phyloP scores from a whole-genome alignment of 768 basidiomycete genomes.

The Naganishia friedmannii region DNA sequence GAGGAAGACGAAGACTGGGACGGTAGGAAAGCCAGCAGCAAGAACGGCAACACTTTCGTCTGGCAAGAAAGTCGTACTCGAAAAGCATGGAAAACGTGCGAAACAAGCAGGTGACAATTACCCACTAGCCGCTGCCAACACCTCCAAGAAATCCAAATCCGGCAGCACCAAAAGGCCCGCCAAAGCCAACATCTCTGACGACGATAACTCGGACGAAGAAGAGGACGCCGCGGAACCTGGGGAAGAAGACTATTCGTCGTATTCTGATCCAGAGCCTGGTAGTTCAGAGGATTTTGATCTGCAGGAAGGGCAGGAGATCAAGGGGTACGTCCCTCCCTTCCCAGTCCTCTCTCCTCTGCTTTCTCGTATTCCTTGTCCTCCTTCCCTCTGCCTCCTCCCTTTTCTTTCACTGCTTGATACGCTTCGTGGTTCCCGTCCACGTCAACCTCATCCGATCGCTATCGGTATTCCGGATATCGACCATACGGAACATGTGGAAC shows the following conservation, averaged over 20 bases:
- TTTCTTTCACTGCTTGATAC: no score
- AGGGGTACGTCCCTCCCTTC: slow-evolving; percentile 33
- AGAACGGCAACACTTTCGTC: slow-evolving; percentile 12
- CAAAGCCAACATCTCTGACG: neutral
- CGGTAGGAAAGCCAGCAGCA: slow-evolving; percentile 10
- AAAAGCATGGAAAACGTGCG: slow-evolving; percentile 31
- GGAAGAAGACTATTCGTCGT: slow-evolving; percentile 59
- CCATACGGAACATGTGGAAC: no score
- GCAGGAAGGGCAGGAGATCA: slow-evolving; percentile 45
- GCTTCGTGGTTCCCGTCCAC: no score
- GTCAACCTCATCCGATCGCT: no score
- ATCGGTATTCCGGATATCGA: no score
- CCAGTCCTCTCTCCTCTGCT: neutral
- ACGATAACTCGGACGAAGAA: slow-evolving; percentile 6
- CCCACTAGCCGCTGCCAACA: neutral
- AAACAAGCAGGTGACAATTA: slow-evolving; percentile 29
- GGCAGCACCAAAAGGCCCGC: no score
- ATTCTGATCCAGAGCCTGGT: slow-evolving; percentile 36
- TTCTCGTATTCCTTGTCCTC: neutral
- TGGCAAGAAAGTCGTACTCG: neutral
- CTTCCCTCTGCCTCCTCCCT: no score
- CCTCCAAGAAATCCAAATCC: neutral
- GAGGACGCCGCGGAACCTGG: slow-evolving; percentile 31
- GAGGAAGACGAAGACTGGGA: slow-evolving; percentile 29
- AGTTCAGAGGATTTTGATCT: slow-evolving; percentile 44